A percentile compares a stretch with the other conserved stretches of the same genome.
Conservation (phyloP, 768 basidiomycete species). For the Cystofilobasidium ferigula region DNA sequence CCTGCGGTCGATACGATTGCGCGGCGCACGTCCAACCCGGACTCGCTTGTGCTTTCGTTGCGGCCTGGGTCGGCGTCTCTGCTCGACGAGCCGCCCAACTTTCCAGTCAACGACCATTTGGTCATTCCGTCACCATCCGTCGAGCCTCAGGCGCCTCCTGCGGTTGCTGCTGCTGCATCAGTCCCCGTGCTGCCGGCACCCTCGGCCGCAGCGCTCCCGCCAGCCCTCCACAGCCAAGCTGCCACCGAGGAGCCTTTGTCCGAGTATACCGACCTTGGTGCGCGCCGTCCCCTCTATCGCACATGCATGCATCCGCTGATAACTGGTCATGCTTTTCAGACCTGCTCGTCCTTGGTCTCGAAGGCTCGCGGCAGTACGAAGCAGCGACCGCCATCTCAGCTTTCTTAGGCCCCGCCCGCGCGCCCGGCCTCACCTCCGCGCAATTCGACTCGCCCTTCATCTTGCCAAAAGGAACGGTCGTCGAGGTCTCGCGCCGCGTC, state of each 20-base stretch:
- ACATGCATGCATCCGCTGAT: not conserved
- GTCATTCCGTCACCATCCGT: too few relatives aligned
- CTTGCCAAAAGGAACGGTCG: slow-evolving; percentile 8
- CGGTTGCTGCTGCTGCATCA: too few relatives aligned
- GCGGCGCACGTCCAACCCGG: too few relatives aligned
- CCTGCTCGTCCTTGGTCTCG: not conserved
- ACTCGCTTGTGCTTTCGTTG: too few relatives aligned
- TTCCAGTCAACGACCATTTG: too few relatives aligned
- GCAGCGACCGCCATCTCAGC: slow-evolving; percentile 14
- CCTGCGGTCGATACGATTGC: too few relatives aligned
- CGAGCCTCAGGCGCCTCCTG: too few relatives aligned
- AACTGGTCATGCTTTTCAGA: too few relatives aligned
- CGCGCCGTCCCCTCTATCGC: not conserved
- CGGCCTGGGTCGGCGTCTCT: too few relatives aligned
- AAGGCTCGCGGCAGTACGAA: not conserved
- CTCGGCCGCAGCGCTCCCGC: too few relatives aligned
- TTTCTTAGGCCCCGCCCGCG: slow-evolving; percentile 18
- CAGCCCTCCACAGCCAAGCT: not conserved
- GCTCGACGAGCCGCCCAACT: too few relatives aligned
- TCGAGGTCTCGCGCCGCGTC: slow-evolving; percentile 23
- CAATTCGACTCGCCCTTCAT: not conserved
- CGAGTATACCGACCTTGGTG: slow-evolving; percentile 3
- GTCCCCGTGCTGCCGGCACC: too few relatives aligned
- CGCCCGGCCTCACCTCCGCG: slow-evolving; percentile 1
- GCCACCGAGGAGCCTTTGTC: not conserved